These are phyloP conservation scores for Exophiala mesophila DNA, from an alignment of 2,329 filamentous ascomycete species.

Conservation along the genomic window DNA sequence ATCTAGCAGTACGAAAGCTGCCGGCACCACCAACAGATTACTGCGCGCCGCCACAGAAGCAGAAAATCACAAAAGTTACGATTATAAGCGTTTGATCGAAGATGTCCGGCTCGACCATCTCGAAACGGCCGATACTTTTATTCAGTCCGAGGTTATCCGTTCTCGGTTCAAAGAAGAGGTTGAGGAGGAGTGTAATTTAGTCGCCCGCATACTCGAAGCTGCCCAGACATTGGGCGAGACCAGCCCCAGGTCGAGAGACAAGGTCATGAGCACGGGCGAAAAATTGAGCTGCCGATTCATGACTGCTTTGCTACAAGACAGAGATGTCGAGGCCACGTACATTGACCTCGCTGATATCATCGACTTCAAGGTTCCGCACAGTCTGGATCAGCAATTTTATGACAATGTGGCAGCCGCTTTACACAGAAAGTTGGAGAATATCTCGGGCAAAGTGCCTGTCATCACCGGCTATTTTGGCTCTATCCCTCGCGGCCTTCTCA, in stretches of 20 bases:
- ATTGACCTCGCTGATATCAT: constrained; percentile 83
- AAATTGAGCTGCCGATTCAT: constrained; percentile 93
- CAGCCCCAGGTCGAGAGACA: constrained; percentile 72
- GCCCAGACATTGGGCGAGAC: constrained; percentile 62
- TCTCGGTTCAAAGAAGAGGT: constrained; percentile 61
- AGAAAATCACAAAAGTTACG: constrained; percentile 40
- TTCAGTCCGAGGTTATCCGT: constrained; percentile 54
- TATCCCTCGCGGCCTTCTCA: constrained; percentile 83
- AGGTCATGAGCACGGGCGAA: constrained; percentile 91
- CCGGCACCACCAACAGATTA: constrained; percentile 81
- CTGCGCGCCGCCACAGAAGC: constrained; percentile 48
- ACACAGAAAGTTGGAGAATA: constrained; percentile 59
- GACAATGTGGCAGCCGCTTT: constrained; percentile 58
- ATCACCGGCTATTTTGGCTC: constrained; percentile 93
- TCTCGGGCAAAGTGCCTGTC: constrained; percentile 65
- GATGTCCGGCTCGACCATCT: constrained; percentile 81
- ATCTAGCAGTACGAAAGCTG: constrained; percentile 88
- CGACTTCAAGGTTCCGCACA: constrained; percentile 56
- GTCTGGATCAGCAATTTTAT: constrained; percentile 66
- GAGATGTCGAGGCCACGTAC: constrained; percentile 78
- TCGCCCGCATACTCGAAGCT: constrained; percentile 68
- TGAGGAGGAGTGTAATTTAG: constrained; percentile 70
- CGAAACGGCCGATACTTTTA: constrained; percentile 60
- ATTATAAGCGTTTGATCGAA: constrained; percentile 70
- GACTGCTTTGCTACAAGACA: constrained; percentile 74